These are phyloP conservation scores for Dactylorhiza incarnata DNA, from an alignment of 106 monocot genomes.

Conservation along the genomic window DNA sequence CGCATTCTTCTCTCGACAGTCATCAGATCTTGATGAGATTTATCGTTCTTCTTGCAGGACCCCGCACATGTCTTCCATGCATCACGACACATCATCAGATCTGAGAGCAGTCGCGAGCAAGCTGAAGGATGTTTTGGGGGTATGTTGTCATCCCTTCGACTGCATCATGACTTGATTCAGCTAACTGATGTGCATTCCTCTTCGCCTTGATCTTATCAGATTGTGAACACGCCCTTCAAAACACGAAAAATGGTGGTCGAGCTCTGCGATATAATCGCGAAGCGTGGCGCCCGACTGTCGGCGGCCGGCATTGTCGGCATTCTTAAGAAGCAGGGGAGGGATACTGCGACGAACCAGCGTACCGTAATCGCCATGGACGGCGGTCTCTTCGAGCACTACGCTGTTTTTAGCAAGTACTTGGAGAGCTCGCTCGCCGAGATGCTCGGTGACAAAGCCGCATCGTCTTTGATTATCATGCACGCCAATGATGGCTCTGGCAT, in stretches of 20 bases:
- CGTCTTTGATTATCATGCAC: constrained; percentile 33
- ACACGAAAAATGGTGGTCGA: constrained; percentile 41
- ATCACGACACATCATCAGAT: constrained; percentile 75
- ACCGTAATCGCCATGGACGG: constrained; percentile 85
- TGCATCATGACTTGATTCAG: background rate
- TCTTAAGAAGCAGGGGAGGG: constrained; percentile 67
- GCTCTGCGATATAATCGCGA: constrained; percentile 47
- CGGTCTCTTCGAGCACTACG: constrained; percentile 82
- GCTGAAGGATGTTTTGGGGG: constrained; percentile 60
- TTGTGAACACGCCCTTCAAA: constrained; percentile 29
- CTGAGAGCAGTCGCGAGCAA: constrained; percentile 55
- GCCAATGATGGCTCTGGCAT: constrained; percentile 89
- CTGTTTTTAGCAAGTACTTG: constrained; percentile 50
- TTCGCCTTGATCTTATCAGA: constrained; percentile 19
- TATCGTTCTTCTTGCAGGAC: constrained; percentile 40
- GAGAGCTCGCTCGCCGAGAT: constrained; percentile 62
- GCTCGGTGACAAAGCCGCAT: constrained; percentile 47
- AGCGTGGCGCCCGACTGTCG: constrained; percentile 45
- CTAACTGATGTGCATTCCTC: background rate
- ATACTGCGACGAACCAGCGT: constrained; percentile 23
- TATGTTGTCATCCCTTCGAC: constrained; percentile 9
- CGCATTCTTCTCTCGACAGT: no score
- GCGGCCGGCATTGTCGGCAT: constrained; percentile 58
- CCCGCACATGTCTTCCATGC: constrained; percentile 76
- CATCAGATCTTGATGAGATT: background rate